Conservation (phyloP, 2,329 filamentous ascomycete genomes). For the Fusarium xyrophilum region DNA sequence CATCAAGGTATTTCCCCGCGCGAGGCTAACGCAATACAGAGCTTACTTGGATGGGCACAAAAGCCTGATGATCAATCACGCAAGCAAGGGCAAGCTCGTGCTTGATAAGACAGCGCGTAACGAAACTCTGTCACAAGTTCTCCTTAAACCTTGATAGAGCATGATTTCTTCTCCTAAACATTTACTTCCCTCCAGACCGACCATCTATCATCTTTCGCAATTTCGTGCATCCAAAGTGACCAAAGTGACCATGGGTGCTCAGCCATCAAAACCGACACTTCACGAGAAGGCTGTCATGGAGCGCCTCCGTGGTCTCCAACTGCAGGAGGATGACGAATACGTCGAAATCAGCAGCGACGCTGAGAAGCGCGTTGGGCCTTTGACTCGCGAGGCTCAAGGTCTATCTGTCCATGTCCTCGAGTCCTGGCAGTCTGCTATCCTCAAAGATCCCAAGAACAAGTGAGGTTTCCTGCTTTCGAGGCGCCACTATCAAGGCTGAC, state of each 20-base stretch:
- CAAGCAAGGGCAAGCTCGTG: constrained; percentile 11
- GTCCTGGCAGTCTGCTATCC: constrained; percentile 67
- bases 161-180: neutral
- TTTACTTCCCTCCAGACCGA: neutral
- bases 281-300: constrained; percentile 56
- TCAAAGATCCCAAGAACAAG: constrained; percentile 72
- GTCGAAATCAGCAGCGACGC: constrained; percentile 55
- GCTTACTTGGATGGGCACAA: neutral
- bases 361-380: constrained; percentile 35
- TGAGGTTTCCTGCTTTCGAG: constrained; percentile 39
- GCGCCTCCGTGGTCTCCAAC: constrained; percentile 53
- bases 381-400: constrained; percentile 47
- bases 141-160: neutral
- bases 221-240: neutral
- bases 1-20: constrained; percentile 20
- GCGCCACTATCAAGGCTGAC: neutral
- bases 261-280: constrained; percentile 50
- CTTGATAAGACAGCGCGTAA: constrained; percentile 31
- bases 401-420: constrained; percentile 60
- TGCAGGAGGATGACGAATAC: constrained; percentile 61
- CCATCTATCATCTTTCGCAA: neutral
- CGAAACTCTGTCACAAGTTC: constrained; percentile 1
- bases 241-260: constrained; percentile 50
- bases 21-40: constrained; percentile 1
- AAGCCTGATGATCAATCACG: neutral